Base-by-base conservation (phyloP, 2,329 filamentous ascomycete species). In the Cadophora sp. region DNA sequence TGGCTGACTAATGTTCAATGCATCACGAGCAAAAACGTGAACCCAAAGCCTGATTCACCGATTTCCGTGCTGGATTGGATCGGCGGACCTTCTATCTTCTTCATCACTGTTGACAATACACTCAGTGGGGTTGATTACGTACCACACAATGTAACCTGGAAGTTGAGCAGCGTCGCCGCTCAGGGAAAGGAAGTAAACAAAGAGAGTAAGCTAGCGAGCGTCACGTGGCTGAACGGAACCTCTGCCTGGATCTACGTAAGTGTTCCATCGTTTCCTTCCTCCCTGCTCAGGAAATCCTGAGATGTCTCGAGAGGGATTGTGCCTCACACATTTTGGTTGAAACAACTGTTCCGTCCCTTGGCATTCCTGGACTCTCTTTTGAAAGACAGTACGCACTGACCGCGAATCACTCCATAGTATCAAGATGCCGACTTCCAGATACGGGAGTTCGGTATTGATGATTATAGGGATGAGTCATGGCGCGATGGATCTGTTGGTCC, bases 181-280 rank as follows among this genome's bases (percentile, higher is more conserved):
- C 53, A 69, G 14, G 68, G 62, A 31, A 56, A 43, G 16, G 43
- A 40, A 27, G 37, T 62, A 9, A 56, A 68, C 31, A 62, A 64
- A 9, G 14, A 48, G 26, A 67, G 68, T 7, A 63, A 67, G 56
- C 43, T 71, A 12, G 46, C 69, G 14, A 59, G 68, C 16, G 64
- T 69, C 1, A 68, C 69, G 9, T 71, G 67, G 67, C 43, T 69
- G 14, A 69, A 71, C 50, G 69, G 69, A 4, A 65, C 62, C 0
- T 43, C 48, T 12, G 19, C 65, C 26, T 71, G 69, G 67, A 4
- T 71, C 4, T 69, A 69, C 34, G 31, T 34, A 11, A 34, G 31
- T 34, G 31, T 5, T 34, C 11, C 31, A n/a, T n/a, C n/a, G n/a
- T n/a, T n/a, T n/a, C n/a, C n/a, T n/a, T n/a, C n/a, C n/a, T n/a